phyloP scores from a whole-genome alignment of 495 filamentous ascomycete genomes.

The Hypoxylon subgilvum region DNA sequence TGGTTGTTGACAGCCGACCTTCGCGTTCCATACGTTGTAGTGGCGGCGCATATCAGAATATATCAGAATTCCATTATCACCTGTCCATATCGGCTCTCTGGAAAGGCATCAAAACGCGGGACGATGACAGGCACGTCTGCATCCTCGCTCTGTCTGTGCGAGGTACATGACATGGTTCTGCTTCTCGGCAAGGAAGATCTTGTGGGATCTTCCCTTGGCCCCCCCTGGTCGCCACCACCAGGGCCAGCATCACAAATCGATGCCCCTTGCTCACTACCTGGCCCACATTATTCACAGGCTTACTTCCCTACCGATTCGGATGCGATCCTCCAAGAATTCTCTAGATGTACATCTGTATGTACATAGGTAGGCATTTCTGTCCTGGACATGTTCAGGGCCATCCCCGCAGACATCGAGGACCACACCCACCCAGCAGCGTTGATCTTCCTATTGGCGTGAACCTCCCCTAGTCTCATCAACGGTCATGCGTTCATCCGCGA shows the following conservation, averaged over 20 bases:
- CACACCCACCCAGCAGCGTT: conserved; percentile 45
- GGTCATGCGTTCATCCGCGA: conserved; percentile 57
- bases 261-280: conserved; percentile 41
- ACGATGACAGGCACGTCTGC: conserved; percentile 32
- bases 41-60: not conserved
- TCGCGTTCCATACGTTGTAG: too few species aligned
- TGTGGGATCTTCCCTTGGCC: conserved; percentile 43
- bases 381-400: conserved; percentile 34
- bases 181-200: conserved; percentile 42
- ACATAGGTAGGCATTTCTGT: conserved; percentile 20
- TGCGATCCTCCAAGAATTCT: conserved; percentile 40
- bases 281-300: conserved; percentile 43
- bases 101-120: conserved; percentile 32
- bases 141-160: conserved; percentile 35
- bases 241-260: conserved; percentile 44
- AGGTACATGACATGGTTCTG: conserved; percentile 35
- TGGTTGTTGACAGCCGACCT: not conserved
- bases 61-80: conserved; percentile 15
- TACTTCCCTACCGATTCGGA: conserved; percentile 47
- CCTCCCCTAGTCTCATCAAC: conserved; percentile 49
- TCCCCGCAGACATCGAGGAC: conserved; percentile 44
- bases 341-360: conserved; percentile 1
- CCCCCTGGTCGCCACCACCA: conserved; percentile 39
- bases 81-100: conserved; percentile 24
- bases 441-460: conserved; percentile 48